phyloP scores from a whole-genome alignment of 2,329 filamentous ascomycete genomes.

The Aureobasidium musti region DNA sequence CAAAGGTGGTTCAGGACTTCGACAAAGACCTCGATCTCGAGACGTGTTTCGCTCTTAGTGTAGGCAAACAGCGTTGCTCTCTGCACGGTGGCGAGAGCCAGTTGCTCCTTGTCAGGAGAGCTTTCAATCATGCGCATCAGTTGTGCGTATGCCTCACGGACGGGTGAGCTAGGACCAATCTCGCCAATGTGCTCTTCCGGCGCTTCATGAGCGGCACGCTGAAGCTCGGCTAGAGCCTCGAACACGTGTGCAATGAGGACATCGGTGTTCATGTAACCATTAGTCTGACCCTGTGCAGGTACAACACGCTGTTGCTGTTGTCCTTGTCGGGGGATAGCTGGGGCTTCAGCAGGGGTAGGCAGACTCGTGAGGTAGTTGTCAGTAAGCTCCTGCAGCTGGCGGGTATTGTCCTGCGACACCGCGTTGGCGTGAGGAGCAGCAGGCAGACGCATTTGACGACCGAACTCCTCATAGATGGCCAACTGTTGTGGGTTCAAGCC shows the following conservation, averaged over 20 bases:
- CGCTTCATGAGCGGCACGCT: conserved; percentile 58
- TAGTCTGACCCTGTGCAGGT: conserved; percentile 51
- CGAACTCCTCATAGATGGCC: conserved; percentile 96
- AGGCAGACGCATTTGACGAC: conserved; percentile 70
- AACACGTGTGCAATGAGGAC: conserved; percentile 57
- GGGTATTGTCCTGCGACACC: conserved; percentile 59
- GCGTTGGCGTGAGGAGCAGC: conserved; percentile 54
- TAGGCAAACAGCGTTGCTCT: conserved; percentile 52
- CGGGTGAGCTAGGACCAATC: conserved; percentile 55
- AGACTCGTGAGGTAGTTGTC: conserved; percentile 65
- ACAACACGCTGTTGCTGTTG: conserved; percentile 53
- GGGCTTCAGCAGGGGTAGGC: conserved; percentile 63
- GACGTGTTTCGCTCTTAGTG: conserved; percentile 54
- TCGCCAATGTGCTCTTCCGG: conserved; percentile 61
- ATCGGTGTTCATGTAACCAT: conserved; percentile 61
- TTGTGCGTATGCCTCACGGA: conserved; percentile 61
- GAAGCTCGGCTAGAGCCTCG: conserved; percentile 58
- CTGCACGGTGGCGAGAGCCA: conserved; percentile 58
- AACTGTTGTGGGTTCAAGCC: conserved; percentile 90
- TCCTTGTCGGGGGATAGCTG: conserved; percentile 61
- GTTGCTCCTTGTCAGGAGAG: conserved; percentile 57
- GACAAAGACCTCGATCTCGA: conserved; percentile 66
- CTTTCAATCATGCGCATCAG: conserved; percentile 56
- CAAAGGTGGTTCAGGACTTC: conserved; percentile 64
- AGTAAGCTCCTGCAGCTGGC: conserved; percentile 64